Base-by-base conservation (phyloP, 495 filamentous ascomycete species). In the Daldinia childiae region DNA sequence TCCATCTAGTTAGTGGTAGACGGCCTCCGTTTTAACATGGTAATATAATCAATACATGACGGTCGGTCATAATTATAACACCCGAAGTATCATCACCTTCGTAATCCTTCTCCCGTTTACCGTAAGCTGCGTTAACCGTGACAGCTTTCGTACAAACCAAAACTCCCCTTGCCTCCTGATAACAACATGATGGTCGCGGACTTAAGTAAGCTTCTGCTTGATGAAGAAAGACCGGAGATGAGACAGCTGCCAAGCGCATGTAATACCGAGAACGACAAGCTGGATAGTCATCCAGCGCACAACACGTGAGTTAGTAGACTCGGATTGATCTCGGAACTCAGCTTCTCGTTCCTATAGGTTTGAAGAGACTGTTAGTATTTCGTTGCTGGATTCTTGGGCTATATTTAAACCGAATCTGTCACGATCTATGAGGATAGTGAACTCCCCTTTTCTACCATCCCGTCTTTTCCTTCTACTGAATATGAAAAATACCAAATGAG, bases 211-310 rank as follows among this genome's bases (percentile, higher is more conserved):
- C 85, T 99, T 99, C 84, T 99, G 95, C 87, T 99, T 99, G 85
- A 99, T 99, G 84, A 99, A 99, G 86, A 99, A 99, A 24, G 92
- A 91, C 62, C 95, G 86, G 60, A 99, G 87, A 80, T 98, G 94
- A 12, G 93, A 96, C 34, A 99, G 86, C 81, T 99, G 95, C 95
- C 95, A 99, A 62, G 95, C 93, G 80, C 95, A 99, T 29, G 95
- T 96, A 54, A 91, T 86, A 29, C 91, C 93, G 41, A 99, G 83
- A n/a, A 99, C 89, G 63, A 89, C 86, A 54, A 98, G 82, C 80
- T 99, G 95, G 65, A 98, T 90, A 62, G 97, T 79, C 50, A 94
- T 93, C 95, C 95, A 99, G 64, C 93, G 89, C 26, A 99, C 91
- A 57, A 98, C 95, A 74, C 95, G 90, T 24, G 89, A 88, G 82